phyloP scores from a whole-genome alignment of 148 eudicot genomes.

The Spergularia marina region DNA sequence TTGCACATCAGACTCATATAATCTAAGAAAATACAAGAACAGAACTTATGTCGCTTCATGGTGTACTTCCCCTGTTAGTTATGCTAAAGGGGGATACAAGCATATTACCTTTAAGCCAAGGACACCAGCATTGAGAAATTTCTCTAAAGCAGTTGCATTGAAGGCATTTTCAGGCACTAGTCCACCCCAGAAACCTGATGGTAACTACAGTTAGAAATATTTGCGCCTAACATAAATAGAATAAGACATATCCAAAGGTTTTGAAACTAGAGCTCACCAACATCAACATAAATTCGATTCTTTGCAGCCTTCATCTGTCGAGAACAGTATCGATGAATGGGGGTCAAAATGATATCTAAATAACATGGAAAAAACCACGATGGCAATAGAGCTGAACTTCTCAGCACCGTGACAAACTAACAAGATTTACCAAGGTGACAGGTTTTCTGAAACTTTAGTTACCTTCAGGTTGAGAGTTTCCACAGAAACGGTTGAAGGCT shows the following conservation, averaged over 20 bases:
- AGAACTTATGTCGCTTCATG: background rate
- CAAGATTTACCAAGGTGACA: background rate
- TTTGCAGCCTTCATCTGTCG: slow-evolving; percentile 74
- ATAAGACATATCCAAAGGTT: background rate
- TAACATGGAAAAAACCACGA: background rate
- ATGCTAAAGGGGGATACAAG: background rate
- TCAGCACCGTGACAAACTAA: background rate
- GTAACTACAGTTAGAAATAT: slow-evolving; percentile 8
- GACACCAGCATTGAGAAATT: slow-evolving; percentile 77
- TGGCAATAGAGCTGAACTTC: background rate
- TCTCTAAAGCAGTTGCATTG: slow-evolving; percentile 65
- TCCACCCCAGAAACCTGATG: slow-evolving; percentile 98
- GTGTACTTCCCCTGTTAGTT: too few species aligned
- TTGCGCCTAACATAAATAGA: background rate
- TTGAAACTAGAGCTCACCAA: slow-evolving; percentile 54
- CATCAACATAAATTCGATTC: slow-evolving; percentile 72
- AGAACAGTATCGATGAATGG: background rate
- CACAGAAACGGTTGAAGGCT: slow-evolving; percentile 81
- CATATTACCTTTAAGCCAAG: slow-evolving; percentile 85
- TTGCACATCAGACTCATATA: background rate
- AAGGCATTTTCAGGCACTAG: slow-evolving; percentile 96
- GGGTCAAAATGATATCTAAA: background rate
- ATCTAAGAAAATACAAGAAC: background rate
- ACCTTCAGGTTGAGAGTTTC: slow-evolving; percentile 91
- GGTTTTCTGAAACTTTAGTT: background rate